Conservation (phyloP, 1,284 basidiomycete genomes). For the Agroathelia rolfsii region DNA sequence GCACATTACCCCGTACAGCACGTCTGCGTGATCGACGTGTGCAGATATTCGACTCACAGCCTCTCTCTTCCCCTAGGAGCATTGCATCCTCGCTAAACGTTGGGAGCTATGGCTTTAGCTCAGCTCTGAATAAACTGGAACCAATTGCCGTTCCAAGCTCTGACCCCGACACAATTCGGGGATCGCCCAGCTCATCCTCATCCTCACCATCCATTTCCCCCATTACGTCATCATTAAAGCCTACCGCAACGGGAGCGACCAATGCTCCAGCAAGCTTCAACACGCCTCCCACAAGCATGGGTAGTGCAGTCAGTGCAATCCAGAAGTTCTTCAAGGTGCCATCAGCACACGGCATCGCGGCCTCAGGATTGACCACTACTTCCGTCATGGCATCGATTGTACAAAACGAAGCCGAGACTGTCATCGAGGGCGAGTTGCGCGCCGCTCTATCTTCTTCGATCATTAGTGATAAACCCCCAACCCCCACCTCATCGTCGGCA, state of each 20-base stretch:
- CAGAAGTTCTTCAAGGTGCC: too few species aligned
- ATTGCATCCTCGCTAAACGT: conserved; percentile 40
- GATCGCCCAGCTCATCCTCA: conserved; percentile 43
- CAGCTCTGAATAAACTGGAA: conserved; percentile 9
- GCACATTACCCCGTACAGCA: too few species aligned
- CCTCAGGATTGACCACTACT: conserved; percentile 31
- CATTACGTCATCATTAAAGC: too few species aligned
- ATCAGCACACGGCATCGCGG: too few species aligned
- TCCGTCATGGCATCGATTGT: conserved; percentile 26
- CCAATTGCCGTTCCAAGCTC: conserved; percentile 15
- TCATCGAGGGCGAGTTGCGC: conserved; percentile 20
- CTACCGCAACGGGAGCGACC: too few species aligned
- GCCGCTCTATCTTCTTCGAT: conserved; percentile 23
- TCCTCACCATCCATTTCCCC: conserved; percentile 34
- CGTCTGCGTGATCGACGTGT: conserved; percentile 52
- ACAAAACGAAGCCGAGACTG: too few species aligned
- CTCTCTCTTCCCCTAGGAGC: conserved; percentile 49
- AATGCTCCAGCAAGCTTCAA: conserved; percentile 34
- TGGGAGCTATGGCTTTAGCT: conserved; percentile 24
- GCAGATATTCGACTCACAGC: conserved; percentile 72
- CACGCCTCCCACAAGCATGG: conserved; percentile 48
- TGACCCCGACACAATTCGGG: conserved; percentile 22
- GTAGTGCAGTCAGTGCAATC: conserved; percentile 31
- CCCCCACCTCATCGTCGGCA: conserved; percentile 41
- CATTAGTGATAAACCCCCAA: conserved; percentile 18